Base-by-base conservation (phyloP, 108 stramenopile species). In the Fistulifera solaris region DNA sequence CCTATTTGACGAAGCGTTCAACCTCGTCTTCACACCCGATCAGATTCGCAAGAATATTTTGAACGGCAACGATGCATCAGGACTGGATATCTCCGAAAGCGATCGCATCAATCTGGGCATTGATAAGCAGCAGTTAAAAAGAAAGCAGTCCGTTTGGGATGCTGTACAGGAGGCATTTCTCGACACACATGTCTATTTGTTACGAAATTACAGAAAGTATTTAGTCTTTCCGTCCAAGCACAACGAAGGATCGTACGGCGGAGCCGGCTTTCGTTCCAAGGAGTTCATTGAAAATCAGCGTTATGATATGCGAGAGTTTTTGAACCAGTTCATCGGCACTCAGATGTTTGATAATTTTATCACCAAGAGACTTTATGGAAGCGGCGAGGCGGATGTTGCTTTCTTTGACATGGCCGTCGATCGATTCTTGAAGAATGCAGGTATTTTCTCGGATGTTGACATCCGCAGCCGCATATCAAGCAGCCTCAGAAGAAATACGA, bases 311-410 rank as follows among this genome's bases (percentile, higher is more conserved):
- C 67, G 68, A 15, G 75, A 68, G 0, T 91, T 91, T 56, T 59
- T 87, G 49, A 70, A 77, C 40, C 71, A 83, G 58, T 63, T 91
- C 27, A 70, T 84, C 19, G 72, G 68, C 6, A 83, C 83, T 14
- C 89, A 91, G 63, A 81, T 84, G 81, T 91, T 87, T 58, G 83
- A 85, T 40, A 79, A 82, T 27, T 91, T 91, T 48, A 75, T 91
- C 25, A 87, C 83, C 16, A 87, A 91, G 55, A 63, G 85, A 31
- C 56, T 91, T 61, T 87, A 91, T 49, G 83, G 83, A n/a, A 78
- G 78, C 53, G 80, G 81, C 10, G 84, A 83, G 48, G 71, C 75
- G 1, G 89, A 91, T 56, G 83, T 91, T 11, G 67, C 78, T 10
- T 91, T 91, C 52, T 91, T 91, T 49, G 87, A 93, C 48, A 48